Conservation (phyloP, 2,329 filamentous ascomycete species). For the Calonectria honghensis region DNA sequence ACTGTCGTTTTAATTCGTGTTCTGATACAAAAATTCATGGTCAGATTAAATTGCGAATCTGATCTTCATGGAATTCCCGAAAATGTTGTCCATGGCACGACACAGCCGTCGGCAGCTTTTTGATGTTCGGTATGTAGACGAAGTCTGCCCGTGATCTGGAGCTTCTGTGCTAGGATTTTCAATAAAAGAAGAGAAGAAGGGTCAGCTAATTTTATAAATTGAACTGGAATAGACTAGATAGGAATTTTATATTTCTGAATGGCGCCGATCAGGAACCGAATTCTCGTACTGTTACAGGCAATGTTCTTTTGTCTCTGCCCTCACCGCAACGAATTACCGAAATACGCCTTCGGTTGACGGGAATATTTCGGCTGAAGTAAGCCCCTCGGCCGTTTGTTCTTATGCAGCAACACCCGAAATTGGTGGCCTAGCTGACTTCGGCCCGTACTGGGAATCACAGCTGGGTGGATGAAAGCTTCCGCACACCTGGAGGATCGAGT, state of each 20-base stretch:
- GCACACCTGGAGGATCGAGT: neutral
- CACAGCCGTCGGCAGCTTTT: neutral
- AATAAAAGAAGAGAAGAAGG: fast-evolving
- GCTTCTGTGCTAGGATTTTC: neutral
- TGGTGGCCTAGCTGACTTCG: neutral
- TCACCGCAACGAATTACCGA: neutral
- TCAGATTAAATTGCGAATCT: neutral
- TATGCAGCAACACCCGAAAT: neutral
- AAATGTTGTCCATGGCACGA: neutral
- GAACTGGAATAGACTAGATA: neutral
- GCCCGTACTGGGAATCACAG: neutral
- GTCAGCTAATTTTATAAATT: neutral
- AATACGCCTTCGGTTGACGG: neutral
- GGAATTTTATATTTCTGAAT: neutral
- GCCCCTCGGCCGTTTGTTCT: neutral
- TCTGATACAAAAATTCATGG: neutral
- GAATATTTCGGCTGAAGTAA: neutral
- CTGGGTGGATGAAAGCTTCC: neutral
- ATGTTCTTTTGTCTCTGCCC: neutral
- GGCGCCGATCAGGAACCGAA: neutral
- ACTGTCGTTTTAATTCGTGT: neutral
- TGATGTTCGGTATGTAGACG: neutral
- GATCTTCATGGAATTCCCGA: neutral
- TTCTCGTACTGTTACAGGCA: neutral
- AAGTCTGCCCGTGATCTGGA: neutral